Evolutionary conservation across 2,329 filamentous ascomycete species (phyloP), one percentile per base, ranked within the genome.

Genomic region (Colletotrichum eleusines): DNA sequence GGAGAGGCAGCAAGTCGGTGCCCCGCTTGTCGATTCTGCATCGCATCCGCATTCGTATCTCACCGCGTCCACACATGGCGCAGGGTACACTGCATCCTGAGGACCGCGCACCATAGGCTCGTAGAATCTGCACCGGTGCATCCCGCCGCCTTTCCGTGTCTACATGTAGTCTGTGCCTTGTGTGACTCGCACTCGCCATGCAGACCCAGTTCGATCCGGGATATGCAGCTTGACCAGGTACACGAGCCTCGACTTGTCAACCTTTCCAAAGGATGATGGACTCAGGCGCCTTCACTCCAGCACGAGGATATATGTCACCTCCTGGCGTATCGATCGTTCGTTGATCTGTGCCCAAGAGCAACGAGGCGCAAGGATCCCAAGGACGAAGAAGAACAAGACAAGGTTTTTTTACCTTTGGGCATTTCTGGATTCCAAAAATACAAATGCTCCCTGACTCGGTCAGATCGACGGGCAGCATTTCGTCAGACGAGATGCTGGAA

Each of bases 41-140:
- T 69, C 66, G 66, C 62, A 69, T 69, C 66, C 62, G 66, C 66
- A 69, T 69, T 62, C 62, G 66, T 62, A 69, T 69, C 66, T 54
- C 66, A 66, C 50, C 54, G 46, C 40, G 50, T 23, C 50, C 28
- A 60, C 51, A 55, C 66, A 66, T 35, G 23, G 58, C 59, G 48
- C 55, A 46, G 38, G 63, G 14, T 65, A 66, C 63, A 40, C 60
- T 64, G 66, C 61, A 59, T 65, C 53, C 20, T 51, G 26, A 62
- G 59, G 50, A 33, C 44, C 42, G 23, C 66, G n/a, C 35, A 64
- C 61, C 44, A 57, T 33, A 38, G 38, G 31, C 48, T 48, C 33
- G 40, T 46, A 66, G 62, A 69, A 33, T 69, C 63, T 69, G 55
- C 63, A 60, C 33, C 63, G 60, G 63, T 61, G 48, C 67, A 48